These are phyloP conservation scores for Verticillium tricorpus DNA, from an alignment of 2,329 filamentous ascomycete species.

Conservation along the genomic window DNA sequence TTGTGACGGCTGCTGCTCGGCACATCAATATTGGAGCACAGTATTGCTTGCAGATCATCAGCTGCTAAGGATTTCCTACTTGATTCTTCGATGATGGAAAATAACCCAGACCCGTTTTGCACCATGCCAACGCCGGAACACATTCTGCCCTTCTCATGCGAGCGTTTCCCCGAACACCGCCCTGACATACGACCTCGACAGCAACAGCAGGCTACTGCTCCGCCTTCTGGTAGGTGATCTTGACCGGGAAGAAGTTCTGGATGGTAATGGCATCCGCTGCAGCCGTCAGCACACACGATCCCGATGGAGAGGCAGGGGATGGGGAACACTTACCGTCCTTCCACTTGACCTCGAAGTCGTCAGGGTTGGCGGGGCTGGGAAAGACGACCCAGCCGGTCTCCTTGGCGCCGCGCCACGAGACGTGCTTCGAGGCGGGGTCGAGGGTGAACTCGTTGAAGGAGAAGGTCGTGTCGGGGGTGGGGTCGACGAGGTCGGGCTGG, in stretches of 20 bases:
- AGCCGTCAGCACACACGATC: not conserved
- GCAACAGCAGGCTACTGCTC: not conserved
- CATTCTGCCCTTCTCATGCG: no score
- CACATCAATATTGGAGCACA: no score
- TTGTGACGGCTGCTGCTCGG: no score
- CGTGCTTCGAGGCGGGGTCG: not conserved
- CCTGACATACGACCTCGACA: no score
- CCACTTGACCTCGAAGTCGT: not conserved
- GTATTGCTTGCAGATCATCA: no score
- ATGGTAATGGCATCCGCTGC: not conserved
- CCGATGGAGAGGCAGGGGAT: no score
- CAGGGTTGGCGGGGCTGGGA: not conserved
- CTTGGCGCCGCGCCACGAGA: not conserved
- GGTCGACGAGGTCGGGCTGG: not conserved
- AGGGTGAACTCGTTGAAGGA: slow-evolving; percentile 1
- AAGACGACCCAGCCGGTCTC: slow-evolving; percentile 1
- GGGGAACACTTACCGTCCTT: not conserved
- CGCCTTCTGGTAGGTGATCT: not conserved
- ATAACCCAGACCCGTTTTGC: no score
- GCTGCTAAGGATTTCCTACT: no score
- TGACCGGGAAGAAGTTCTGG: not conserved
- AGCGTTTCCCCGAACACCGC: no score
- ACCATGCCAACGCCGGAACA: no score
- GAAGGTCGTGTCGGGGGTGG: not conserved
- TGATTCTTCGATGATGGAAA: no score